Conservation (phyloP, 331 rosid species). For the Spiraea crenata region DNA sequence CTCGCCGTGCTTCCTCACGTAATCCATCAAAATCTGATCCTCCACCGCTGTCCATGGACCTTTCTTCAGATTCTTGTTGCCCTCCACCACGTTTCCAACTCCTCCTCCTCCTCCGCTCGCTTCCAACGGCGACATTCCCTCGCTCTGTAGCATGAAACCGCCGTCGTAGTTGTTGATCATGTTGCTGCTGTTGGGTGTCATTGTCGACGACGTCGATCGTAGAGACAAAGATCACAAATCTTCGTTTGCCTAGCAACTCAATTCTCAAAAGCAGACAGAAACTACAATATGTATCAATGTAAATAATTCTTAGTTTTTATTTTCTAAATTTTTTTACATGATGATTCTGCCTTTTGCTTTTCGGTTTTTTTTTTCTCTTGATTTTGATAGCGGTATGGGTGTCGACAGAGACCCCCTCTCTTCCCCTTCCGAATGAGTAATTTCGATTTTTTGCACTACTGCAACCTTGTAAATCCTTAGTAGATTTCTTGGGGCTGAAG, state of each 20-base stretch:
- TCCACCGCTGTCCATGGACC: slow-evolving; percentile 90
- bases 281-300: too few relatives aligned
- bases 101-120: slow-evolving; percentile 16
- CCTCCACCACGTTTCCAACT: slow-evolving; percentile 20
- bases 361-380: not conserved
- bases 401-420: slow-evolving; percentile 2
- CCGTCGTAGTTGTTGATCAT: not conserved
- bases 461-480: too few relatives aligned
- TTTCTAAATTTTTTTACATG: not conserved
- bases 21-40: slow-evolving; percentile 69
- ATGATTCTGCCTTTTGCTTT: too few relatives aligned
- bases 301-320: too few relatives aligned
- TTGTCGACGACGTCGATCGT: not conserved
- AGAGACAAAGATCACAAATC: too few relatives aligned
- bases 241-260: not conserved
- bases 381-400: not conserved
- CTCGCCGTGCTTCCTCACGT: slow-evolving; percentile 79
- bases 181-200: slow-evolving; percentile 15
- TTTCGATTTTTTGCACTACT: too few relatives aligned
- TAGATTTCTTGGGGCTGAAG: too few relatives aligned
- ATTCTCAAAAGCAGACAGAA: too few relatives aligned
- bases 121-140: slow-evolving; percentile 19
- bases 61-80: slow-evolving; percentile 47
- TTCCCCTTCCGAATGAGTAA: not conserved
- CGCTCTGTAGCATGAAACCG: slow-evolving; percentile 13